Conservation (phyloP, 768 basidiomycete species). For the Xerocomellus amylosporus region DNA sequence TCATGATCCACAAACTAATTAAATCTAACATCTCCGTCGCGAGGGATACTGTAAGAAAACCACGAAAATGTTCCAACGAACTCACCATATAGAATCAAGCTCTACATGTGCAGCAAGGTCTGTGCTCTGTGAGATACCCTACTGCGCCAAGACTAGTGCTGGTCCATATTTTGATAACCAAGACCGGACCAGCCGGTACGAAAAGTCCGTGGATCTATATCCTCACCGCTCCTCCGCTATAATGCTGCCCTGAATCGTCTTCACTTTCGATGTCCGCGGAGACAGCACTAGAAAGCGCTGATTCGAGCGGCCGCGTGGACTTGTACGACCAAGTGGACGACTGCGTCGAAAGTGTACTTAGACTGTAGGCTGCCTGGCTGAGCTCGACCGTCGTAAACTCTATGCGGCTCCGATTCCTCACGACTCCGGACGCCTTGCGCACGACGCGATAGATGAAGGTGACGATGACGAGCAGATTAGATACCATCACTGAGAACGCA, state of each 20-base stretch:
- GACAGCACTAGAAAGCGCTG: background rate
- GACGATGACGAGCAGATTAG: constrained; percentile 22
- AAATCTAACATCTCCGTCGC: too few species aligned
- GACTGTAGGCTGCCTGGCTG: constrained; percentile 2
- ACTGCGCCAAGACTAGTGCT: too few species aligned
- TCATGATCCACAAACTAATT: too few species aligned
- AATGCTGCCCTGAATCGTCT: too few species aligned
- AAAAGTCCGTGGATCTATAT: too few species aligned
- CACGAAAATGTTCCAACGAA: background rate
- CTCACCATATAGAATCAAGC: background rate
- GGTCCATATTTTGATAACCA: too few species aligned
- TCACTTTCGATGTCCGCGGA: background rate
- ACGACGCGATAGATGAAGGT: constrained; percentile 13
- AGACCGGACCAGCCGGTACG: too few species aligned
- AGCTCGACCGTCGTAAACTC: constrained; percentile 12
- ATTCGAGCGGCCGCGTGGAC: background rate
- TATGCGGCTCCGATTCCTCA: background rate
- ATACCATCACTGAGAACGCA: constrained; percentile 14
- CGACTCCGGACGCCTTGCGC: background rate
- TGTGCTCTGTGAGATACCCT: too few species aligned
- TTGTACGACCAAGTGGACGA: constrained; percentile 4
- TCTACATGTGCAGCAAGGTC: too few species aligned
- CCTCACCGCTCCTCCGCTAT: too few species aligned
- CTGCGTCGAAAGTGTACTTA: background rate
- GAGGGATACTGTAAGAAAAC: too few species aligned